Percentiles rank a stretch among this genome's conserved stretches.
Conservation (phyloP, 2,329 filamentous ascomycete species). For the Colletotrichum graminicola region DNA sequence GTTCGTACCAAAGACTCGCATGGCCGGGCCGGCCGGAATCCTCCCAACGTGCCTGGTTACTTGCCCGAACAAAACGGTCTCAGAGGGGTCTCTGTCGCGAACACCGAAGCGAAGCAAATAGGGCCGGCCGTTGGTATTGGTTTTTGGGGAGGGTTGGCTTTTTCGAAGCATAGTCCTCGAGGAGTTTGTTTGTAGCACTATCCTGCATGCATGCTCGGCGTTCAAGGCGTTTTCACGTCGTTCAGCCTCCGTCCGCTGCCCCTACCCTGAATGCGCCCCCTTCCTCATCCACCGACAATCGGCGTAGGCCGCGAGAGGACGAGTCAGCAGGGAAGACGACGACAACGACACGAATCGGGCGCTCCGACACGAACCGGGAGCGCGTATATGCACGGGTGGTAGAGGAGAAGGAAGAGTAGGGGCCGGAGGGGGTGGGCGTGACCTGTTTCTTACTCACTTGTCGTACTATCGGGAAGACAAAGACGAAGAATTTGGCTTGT, state of each 20-base stretch:
- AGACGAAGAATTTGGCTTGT: not conserved
- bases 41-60: not conserved
- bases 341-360: not conserved
- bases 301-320: not conserved
- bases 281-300: too few relatives aligned
- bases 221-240: conserved; percentile 7
- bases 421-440: too few relatives aligned
- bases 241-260: not conserved
- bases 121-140: not conserved
- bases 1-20: not conserved
- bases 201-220: conserved; percentile 29
- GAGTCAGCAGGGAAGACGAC: conserved; percentile 7
- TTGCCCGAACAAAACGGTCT: not conserved
- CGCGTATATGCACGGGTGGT: not conserved
- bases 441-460: not conserved
- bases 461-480: not conserved
- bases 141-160: not conserved
- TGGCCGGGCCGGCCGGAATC: not conserved
- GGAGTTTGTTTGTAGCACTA: not conserved
- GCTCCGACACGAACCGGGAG: conserved; percentile 1
- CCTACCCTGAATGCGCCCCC: not conserved
- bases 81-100: not conserved
- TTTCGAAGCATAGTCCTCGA: not conserved
- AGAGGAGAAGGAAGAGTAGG: too few relatives aligned
- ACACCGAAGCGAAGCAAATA: not conserved